Conservation (phyloP, 441 rosid species). For the Isatis lusitanica region DNA sequence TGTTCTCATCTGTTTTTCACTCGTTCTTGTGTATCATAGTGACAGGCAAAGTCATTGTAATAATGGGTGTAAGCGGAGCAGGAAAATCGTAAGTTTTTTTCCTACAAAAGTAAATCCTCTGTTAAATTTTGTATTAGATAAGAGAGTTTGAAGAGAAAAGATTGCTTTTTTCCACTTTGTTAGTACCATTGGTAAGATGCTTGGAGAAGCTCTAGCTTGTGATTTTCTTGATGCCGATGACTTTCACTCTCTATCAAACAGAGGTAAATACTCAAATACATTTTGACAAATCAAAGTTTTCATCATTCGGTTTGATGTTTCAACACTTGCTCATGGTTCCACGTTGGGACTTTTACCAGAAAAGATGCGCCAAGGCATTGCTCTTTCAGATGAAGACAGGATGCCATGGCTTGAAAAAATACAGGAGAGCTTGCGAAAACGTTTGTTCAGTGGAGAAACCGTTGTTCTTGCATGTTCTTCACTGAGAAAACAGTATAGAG, state of each 20-base stretch:
- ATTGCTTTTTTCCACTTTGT: background rate
- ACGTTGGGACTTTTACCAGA: constrained; percentile 34
- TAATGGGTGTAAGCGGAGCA: constrained; percentile 84
- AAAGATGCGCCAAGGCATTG: constrained; percentile 65
- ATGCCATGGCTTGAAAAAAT: constrained; percentile 69
- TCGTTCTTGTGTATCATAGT: constrained; percentile 9
- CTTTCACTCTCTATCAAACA: constrained; percentile 64
- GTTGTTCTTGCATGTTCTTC: constrained; percentile 78
- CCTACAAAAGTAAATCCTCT: too few relatives aligned
- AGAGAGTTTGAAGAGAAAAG: background rate
- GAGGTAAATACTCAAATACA: constrained; percentile 42
- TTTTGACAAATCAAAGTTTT: background rate
- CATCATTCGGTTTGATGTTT: background rate
- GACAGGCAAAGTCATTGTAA: constrained; percentile 53
- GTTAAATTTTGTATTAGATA: background rate
- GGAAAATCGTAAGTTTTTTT: constrained; percentile 69
- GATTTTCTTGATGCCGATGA: constrained; percentile 71
- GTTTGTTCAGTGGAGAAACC: constrained; percentile 41
- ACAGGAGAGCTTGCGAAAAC: constrained; percentile 43
- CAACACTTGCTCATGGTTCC: background rate
- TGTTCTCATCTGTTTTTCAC: background rate
- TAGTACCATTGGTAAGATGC: constrained; percentile 66
- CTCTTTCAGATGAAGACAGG: constrained; percentile 69
- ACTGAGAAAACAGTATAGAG: constrained; percentile 61
- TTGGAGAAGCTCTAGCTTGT: constrained; percentile 55